Evolutionary conservation across 1,139 yeast species (phyloP).

Genomic region (Yamadazyma diospyri): DNA sequence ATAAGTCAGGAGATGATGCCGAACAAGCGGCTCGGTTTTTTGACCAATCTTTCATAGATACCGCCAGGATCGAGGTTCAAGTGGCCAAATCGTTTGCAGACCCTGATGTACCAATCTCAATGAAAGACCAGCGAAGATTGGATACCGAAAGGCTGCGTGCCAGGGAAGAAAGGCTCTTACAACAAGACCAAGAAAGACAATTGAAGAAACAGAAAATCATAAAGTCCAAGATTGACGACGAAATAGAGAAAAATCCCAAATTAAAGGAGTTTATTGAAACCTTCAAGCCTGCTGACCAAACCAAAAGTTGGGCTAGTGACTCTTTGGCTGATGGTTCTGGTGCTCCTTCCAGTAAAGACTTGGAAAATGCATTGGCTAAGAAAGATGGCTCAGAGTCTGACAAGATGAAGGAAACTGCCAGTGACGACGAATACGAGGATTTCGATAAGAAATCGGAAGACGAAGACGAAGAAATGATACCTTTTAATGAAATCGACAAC

Average conservation of each 20-base stretch:
- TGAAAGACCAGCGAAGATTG: constrained; percentile 59
- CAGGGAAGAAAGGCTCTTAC: constrained; percentile 50
- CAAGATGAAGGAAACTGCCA: constrained; percentile 56
- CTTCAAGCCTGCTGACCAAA: constrained; percentile 69
- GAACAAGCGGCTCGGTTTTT: constrained; percentile 72
- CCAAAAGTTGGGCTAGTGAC: constrained; percentile 76
- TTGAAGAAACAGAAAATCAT: constrained; percentile 22
- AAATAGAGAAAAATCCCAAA: constrained; percentile 61
- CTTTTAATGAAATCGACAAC: constrained; percentile 11
- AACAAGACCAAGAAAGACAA: constrained; percentile 41
- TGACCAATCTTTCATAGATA: constrained; percentile 76
- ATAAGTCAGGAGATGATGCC: constrained; percentile 69
- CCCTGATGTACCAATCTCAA: constrained; percentile 72
- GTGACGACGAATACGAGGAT: constrained; percentile 59
- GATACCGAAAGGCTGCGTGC: constrained; percentile 51
- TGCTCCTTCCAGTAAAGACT: constrained; percentile 43
- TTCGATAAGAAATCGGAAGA: constrained; percentile 26
- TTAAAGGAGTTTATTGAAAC: constrained; percentile 79
- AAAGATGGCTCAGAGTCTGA: constrained; percentile 21
- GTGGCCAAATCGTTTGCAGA: constrained; percentile 84
- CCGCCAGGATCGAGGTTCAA: constrained; percentile 74
- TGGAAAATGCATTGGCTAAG: constrained; percentile 37
- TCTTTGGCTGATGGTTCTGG: constrained; percentile 52
- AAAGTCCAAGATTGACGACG: constrained; percentile 46
- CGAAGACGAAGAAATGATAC: constrained; percentile 17